Conservation (phyloP, 805 yeast species). For the Yarrowia sp. region DNA sequence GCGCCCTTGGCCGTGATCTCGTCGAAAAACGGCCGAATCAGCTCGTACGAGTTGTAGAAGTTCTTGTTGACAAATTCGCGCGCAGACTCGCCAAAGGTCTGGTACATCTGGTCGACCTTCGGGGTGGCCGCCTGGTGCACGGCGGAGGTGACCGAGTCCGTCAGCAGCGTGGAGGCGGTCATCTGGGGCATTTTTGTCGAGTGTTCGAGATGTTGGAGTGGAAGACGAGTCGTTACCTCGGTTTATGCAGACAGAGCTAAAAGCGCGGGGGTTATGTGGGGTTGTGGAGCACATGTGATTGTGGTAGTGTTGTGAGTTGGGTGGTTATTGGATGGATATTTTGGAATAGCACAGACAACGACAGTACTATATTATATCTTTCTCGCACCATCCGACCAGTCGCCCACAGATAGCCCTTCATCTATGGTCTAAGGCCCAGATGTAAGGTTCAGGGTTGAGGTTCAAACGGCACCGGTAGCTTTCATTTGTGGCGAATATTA, state of each 20-base stretch:
- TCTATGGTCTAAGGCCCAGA: too few species aligned
- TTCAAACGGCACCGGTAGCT: too few species aligned
- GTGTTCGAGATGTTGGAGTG: too few species aligned
- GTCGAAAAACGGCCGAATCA: conserved; percentile 26
- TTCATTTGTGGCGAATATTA: too few species aligned
- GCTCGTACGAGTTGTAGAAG: conserved; percentile 17
- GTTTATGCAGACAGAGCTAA: background rate
- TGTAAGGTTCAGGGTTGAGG: too few species aligned
- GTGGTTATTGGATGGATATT: too few species aligned
- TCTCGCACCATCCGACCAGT: too few species aligned
- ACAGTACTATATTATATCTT: too few species aligned
- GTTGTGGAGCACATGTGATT: conserved; percentile 4
- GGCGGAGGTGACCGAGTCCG: background rate
- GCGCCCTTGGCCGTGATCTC: conserved; percentile 2
- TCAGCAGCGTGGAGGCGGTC: conserved; percentile 1
- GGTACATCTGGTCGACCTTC: conserved; percentile 16
- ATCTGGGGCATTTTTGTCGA: conserved; percentile 18
- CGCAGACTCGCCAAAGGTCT: conserved; percentile 24
- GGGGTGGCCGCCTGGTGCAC: background rate
- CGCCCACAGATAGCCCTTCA: too few species aligned
- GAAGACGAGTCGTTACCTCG: conserved; percentile 10
- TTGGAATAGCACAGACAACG: too few species aligned
- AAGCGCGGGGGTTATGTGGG: conserved; percentile 8
- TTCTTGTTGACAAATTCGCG: conserved; percentile 27
- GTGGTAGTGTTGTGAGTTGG: background rate